phyloP scores from a whole-genome alignment of 2,329 filamentous ascomycete species.

The Alternaria longipes region DNA sequence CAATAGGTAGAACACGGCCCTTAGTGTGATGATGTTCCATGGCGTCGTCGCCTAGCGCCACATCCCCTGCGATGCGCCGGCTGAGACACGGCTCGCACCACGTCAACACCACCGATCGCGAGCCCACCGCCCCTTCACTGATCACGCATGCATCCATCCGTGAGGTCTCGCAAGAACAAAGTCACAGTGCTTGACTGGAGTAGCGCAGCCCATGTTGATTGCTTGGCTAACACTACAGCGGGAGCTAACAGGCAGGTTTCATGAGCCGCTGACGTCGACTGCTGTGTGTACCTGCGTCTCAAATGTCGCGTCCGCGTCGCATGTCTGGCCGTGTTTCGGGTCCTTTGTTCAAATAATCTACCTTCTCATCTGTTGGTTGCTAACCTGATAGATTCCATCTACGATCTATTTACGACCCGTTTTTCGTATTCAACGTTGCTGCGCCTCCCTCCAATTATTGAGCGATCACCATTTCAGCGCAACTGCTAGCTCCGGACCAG shows the following conservation, averaged over 20 bases:
- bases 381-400: background rate
- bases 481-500: constrained; percentile 31
- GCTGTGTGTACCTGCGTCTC: constrained; percentile 31
- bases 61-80: constrained; percentile 10
- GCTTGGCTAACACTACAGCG: constrained; percentile 13
- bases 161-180: background rate
- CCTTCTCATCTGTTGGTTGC: background rate
- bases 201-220: background rate
- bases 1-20: background rate
- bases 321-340: constrained; percentile 22
- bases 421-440: constrained; percentile 17
- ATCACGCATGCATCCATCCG: background rate
- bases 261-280: constrained; percentile 39
- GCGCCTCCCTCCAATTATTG: constrained; percentile 13
- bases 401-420: background rate
- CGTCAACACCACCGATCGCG: constrained; percentile 7
- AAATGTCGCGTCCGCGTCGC: constrained; percentile 13
- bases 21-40: background rate
- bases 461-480: constrained; percentile 9
- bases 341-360: background rate
- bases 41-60: constrained; percentile 17
- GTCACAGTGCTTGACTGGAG: background rate
- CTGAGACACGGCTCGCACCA: constrained; percentile 35
- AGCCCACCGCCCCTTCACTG: background rate
- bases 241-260: constrained; percentile 23